phyloP scores from a whole-genome alignment of 345 rosid genomes.

The Sisymbrium irio region DNA sequence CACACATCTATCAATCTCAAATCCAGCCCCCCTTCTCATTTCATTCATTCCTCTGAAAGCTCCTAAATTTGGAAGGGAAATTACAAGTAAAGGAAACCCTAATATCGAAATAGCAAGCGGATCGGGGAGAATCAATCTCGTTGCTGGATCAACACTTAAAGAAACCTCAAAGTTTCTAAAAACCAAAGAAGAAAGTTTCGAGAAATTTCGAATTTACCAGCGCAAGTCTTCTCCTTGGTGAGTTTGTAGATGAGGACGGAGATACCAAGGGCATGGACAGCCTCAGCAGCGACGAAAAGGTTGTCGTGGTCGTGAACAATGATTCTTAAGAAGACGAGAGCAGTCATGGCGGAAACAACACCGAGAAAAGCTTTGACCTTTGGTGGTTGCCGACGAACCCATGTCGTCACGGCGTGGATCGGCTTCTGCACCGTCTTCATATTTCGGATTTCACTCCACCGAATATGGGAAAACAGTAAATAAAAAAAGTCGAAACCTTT shows the following conservation, averaged over 20 bases:
- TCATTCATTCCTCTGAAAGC: not conserved
- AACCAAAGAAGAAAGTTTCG: not conserved
- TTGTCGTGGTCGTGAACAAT: slow-evolving; percentile 89
- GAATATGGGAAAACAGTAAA: not conserved
- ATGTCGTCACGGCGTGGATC: slow-evolving; percentile 60
- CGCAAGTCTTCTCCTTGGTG: slow-evolving; percentile 85
- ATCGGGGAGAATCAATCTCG: not conserved
- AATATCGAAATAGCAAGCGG: not conserved
- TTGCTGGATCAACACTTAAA: not conserved
- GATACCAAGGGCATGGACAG: slow-evolving; percentile 85
- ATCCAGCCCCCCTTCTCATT: not conserved
- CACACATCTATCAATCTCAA: not conserved
- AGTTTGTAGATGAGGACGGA: slow-evolving; percentile 86
- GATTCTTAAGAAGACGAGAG: slow-evolving; percentile 67
- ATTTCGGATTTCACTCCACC: not conserved
- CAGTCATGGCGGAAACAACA: slow-evolving; percentile 58
- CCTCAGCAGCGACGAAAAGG: slow-evolving; percentile 87
- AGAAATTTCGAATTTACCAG: slow-evolving; percentile 41
- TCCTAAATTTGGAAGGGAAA: not conserved
- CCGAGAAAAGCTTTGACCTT: slow-evolving; percentile 74
- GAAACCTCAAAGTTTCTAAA: no score
- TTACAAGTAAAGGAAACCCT: not conserved
- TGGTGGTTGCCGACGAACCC: slow-evolving; percentile 92
- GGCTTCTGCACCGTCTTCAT: slow-evolving; percentile 64
- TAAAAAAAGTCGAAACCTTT: slow-evolving; percentile 11